Evolutionary conservation across 257 asterid genomes (phyloP), one percentile per base, ranked within the genome.

Genomic region (Marsdenia floribunda): DNA sequence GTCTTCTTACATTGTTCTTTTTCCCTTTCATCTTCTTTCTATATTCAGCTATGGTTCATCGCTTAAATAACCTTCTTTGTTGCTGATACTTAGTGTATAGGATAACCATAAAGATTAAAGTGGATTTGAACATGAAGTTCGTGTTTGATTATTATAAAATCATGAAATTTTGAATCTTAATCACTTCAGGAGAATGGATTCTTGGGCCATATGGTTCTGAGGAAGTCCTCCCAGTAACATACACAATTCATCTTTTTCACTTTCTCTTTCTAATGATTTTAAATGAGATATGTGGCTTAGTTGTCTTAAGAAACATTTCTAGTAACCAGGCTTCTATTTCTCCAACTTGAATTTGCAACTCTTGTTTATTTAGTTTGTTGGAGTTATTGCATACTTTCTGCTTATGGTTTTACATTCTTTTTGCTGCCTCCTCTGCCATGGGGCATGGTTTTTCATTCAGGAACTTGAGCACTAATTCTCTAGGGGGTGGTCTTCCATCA

Each of bases 381-480:
- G 35, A 75, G 3, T 53, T 55, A 18, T 16, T 11, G 16, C 21
- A 19, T 35, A 1, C 37, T 70, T 37, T 1, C 9, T 16, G 7
- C 18, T 53, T 8, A 5, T 53, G 59, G 24, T 53, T 18, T 5
- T 7, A 9, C 7, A 6, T 52, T 5, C 8, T 19, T 5, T 5
- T 52, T 44, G 49, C 49, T 44, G 49, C 57, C 57, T 14, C 57
- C 57, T 52, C 57, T 52, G 1, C 57, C 57, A 0, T 52, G 18
- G 71, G 59, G 55, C 77, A 22, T 67, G 47, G 64, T 57, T 68
- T 47, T 70, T 40, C 66, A 75, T 87, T 85, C 94, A 93, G 98
- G 90, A 93, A 93, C 80, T 79, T 92, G 83, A 92, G 96, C 78
- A 77, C 90, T 75, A 92, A 92, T 80, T 83, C 93, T 70, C 73